These are phyloP conservation scores for Cymbopogon flexuosus DNA, from an alignment of 202 grass and related monocot genomes.

Conservation along the genomic window DNA sequence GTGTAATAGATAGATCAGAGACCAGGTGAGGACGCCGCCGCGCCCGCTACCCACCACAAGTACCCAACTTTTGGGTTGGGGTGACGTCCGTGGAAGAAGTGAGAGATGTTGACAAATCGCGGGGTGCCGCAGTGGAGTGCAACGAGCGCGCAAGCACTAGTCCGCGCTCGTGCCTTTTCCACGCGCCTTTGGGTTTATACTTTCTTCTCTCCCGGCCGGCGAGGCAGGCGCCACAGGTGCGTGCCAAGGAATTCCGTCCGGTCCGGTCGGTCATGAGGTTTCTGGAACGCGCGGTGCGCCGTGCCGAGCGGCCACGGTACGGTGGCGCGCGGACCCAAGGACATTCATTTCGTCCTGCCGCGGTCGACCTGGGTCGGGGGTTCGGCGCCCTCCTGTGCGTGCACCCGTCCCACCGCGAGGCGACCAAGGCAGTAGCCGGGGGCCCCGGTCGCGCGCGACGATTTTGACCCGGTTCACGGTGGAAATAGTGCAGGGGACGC, in stretches of 20 bases:
- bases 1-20: too few relatives aligned
- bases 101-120: constrained; percentile 20
- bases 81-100: not conserved
- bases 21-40: too few relatives aligned
- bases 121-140: not conserved
- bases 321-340: constrained; percentile 2
- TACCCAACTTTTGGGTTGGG: not conserved
- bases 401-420: not conserved
- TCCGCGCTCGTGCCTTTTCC: constrained; percentile 29
- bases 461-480: not conserved
- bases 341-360: not conserved
- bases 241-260: constrained; percentile 6
- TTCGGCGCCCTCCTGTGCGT: not conserved
- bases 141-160: not conserved
- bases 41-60: too few relatives aligned
- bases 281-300: constrained; percentile 23
- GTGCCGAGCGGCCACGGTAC: not conserved
- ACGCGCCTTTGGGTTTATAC: constrained; percentile 33
- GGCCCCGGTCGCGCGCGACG: not conserved
- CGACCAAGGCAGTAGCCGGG: not conserved
- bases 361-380: not conserved
- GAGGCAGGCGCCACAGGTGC: not conserved
- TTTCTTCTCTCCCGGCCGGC: not conserved
- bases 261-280: not conserved
- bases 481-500: not conserved